Evolutionary conservation across 2,329 filamentous ascomycete genomes (phyloP).

Genomic region (Truncatella angustata): DNA sequence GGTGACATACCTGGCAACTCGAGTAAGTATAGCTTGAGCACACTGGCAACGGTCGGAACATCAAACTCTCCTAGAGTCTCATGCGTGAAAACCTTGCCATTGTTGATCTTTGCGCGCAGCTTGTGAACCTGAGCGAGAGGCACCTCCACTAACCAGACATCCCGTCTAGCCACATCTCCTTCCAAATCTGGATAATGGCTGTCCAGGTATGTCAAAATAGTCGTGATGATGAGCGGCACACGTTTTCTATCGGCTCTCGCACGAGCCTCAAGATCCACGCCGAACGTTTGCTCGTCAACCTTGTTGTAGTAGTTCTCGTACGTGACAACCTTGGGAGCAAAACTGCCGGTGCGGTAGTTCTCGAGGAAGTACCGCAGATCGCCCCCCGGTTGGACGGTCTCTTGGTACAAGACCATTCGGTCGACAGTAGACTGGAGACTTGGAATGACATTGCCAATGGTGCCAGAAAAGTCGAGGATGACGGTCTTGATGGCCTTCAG

Average conservation of each 20-base stretch:
- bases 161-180: slow-evolving; percentile 87
- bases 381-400: slow-evolving; percentile 90
- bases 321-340: slow-evolving; percentile 82
- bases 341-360: slow-evolving; percentile 93
- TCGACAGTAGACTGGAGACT: slow-evolving; percentile 94
- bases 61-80: slow-evolving; percentile 86
- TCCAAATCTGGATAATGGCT: slow-evolving; percentile 97
- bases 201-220: slow-evolving; percentile 90
- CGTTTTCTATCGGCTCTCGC: slow-evolving; percentile 93
- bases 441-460: slow-evolving; percentile 96
- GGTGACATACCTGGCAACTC: slow-evolving; percentile 78
- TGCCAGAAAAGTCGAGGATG: slow-evolving; percentile 93
- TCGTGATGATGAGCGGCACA: slow-evolving; percentile 88
- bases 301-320: slow-evolving; percentile 99
- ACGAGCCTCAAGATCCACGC: slow-evolving; percentile 93
- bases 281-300: slow-evolving; percentile 96
- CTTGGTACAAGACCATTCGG: slow-evolving; percentile 98
- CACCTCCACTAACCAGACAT: slow-evolving; percentile 93
- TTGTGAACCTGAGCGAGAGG: slow-evolving; percentile 82
- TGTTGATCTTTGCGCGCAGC: slow-evolving; percentile 79
- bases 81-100: slow-evolving; percentile 74
- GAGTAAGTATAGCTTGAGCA: slow-evolving; percentile 90
- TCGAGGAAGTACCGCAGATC: slow-evolving; percentile 93
- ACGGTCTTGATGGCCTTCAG: slow-evolving; percentile 98
- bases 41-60: slow-evolving; percentile 87